phyloP scores from a whole-genome alignment of 2,329 filamentous ascomycete genomes.

The Aureobasidium vineae region DNA sequence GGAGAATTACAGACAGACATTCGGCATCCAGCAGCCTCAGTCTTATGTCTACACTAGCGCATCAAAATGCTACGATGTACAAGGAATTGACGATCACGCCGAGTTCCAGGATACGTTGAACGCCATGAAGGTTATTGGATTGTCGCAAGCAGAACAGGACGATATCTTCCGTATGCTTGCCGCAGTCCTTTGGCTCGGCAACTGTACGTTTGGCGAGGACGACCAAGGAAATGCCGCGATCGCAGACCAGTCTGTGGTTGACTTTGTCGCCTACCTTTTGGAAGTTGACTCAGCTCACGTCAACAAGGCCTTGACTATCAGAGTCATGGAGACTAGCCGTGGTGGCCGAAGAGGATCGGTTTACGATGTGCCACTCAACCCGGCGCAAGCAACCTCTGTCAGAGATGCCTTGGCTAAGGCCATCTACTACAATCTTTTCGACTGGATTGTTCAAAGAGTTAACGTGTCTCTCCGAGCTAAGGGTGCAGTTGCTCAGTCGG shows the following conservation, averaged over 20 bases:
- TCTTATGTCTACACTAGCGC: constrained; percentile 91
- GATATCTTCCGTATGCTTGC: constrained; percentile 95
- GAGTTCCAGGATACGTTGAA: constrained; percentile 89
- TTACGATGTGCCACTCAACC: constrained; percentile 77
- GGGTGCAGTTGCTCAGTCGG: constrained; percentile 73
- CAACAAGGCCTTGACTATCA: constrained; percentile 82
- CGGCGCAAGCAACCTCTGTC: constrained; percentile 79
- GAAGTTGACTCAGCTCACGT: constrained; percentile 80
- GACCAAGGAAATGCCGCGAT: constrained; percentile 86
- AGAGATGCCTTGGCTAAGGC: constrained; percentile 89
- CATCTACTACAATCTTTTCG: constrained; percentile 97
- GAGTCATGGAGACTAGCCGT: constrained; percentile 72
- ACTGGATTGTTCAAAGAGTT: constrained; percentile 94
- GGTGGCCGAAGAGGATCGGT: constrained; percentile 65
- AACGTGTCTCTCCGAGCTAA: constrained; percentile 83
- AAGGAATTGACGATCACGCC: constrained; percentile 85
- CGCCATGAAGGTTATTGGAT: constrained; percentile 92
- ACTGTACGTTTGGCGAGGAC: constrained; percentile 86
- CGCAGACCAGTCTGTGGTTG: constrained; percentile 83
- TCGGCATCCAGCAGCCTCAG: constrained; percentile 86
- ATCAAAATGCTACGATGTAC: constrained; percentile 92
- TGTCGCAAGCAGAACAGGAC: constrained; percentile 85
- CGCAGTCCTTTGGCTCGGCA: constrained; percentile 89
- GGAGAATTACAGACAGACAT: constrained; percentile 80
- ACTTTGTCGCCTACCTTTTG: constrained; percentile 90